Conservation (phyloP, 2,329 filamentous ascomycete genomes). For the Venturia aucupariae region DNA sequence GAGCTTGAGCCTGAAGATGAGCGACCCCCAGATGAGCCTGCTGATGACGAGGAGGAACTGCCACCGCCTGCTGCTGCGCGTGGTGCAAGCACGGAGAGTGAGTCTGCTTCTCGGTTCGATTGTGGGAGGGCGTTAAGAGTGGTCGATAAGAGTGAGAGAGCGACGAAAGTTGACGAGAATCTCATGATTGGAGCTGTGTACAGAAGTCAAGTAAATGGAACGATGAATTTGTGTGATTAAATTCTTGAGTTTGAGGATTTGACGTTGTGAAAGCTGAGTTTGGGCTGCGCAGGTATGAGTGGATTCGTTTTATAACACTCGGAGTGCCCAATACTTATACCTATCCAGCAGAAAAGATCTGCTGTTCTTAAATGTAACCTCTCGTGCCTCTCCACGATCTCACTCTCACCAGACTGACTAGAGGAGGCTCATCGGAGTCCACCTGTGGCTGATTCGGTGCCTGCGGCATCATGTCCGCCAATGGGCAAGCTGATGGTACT, state of each 20-base stretch:
- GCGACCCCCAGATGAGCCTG: background rate
- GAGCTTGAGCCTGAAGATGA: background rate
- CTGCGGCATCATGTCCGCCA: background rate
- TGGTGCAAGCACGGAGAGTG: background rate
- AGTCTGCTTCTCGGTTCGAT: background rate
- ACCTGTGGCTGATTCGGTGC: background rate
- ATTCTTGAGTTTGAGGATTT: background rate
- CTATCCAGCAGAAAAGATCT: background rate
- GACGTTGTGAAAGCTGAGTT: background rate
- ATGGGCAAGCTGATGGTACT: background rate
- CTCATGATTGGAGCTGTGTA: background rate
- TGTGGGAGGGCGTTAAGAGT: background rate
- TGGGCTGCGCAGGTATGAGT: background rate
- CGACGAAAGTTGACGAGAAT: background rate
- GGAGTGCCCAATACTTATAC: background rate
- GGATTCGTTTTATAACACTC: background rate
- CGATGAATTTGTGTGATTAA: too few relatives aligned
- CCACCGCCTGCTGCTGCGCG: background rate
- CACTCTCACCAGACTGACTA: background rate
- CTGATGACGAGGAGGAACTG: background rate
- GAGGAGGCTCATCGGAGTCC: background rate
- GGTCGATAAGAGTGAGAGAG: background rate
- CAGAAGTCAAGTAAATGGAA: background rate
- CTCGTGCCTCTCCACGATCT: background rate
- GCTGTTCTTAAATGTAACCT: background rate